phyloP scores from a whole-genome alignment of 2,329 filamentous ascomycete species.

The Sarocladium strictum region DNA sequence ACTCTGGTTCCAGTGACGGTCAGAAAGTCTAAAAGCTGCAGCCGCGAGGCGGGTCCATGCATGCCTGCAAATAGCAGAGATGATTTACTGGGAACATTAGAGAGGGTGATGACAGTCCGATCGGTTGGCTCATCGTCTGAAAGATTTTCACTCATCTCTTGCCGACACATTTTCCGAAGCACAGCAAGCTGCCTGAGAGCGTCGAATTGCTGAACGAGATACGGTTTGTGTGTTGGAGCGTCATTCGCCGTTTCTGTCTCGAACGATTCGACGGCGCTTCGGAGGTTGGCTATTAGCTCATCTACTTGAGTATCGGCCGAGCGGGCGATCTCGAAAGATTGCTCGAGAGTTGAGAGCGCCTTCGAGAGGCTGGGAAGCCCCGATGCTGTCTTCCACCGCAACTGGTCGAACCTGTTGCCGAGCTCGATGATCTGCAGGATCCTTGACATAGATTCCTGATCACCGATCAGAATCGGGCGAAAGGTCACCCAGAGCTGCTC shows the following conservation, averaged over 20 bases:
- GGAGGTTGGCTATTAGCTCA: slow-evolving; percentile 43
- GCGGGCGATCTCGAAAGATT: slow-evolving; percentile 51
- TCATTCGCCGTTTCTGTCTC: slow-evolving; percentile 39
- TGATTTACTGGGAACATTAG: slow-evolving; percentile 31
- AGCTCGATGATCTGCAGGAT: slow-evolving; percentile 48
- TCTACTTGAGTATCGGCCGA: slow-evolving; percentile 32
- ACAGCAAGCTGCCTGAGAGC: slow-evolving; percentile 46
- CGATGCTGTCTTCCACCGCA: slow-evolving; percentile 53
- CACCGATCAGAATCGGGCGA: slow-evolving; percentile 54
- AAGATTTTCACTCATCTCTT: neutral
- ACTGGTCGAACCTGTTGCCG: slow-evolving; percentile 52
- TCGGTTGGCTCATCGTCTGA: slow-evolving; percentile 11
- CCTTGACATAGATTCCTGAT: slow-evolving; percentile 37
- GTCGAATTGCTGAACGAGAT: slow-evolving; percentile 51
- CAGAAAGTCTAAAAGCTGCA: slow-evolving; percentile 44
- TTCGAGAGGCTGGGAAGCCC: slow-evolving; percentile 45
- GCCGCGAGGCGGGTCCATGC: slow-evolving; percentile 28
- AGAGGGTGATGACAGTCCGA: slow-evolving; percentile 43
- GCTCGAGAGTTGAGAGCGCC: slow-evolving; percentile 48
- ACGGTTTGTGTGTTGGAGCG: slow-evolving; percentile 37
- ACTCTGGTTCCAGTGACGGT: slow-evolving; percentile 12
- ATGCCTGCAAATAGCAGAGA: slow-evolving; percentile 27
- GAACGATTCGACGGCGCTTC: slow-evolving; percentile 44
- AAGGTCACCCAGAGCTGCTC: slow-evolving; percentile 70
- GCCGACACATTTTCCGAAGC: slow-evolving; percentile 25